Conservation (phyloP, 352 stramenopile genomes). For the Globisporangium okanoganense region DNA sequence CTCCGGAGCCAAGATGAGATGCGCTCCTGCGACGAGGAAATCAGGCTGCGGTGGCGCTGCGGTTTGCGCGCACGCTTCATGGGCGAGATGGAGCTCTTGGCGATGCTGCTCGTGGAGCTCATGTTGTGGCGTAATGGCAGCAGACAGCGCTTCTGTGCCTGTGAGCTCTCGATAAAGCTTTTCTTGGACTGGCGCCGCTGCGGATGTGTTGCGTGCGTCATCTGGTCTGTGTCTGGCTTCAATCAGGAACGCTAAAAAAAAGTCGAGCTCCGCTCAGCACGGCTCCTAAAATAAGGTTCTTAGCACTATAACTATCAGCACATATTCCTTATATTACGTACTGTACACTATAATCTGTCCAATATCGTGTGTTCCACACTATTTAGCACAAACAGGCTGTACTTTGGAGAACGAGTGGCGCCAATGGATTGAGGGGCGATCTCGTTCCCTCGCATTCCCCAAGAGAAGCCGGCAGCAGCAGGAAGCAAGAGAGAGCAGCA, state of each 20-base stretch:
- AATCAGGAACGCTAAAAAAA: conserved; percentile 1
- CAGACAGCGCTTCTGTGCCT: background rate
- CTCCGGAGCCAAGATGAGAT: conserved; percentile 4
- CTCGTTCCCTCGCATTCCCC: conserved; percentile 1
- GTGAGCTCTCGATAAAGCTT: background rate
- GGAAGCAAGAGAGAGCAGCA: background rate
- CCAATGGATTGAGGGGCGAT: background rate
- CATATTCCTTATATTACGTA: too few relatives aligned
- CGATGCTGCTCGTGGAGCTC: background rate
- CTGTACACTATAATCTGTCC: background rate
- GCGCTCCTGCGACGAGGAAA: conserved; percentile 2
- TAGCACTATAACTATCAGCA: too few relatives aligned
- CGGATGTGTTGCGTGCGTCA: background rate
- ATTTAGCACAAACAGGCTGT: background rate
- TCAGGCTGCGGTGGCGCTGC: background rate
- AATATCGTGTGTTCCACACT: background rate
- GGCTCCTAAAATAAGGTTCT: background rate
- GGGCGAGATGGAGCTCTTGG: background rate
- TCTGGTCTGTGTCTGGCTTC: background rate
- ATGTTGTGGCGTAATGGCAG: background rate
- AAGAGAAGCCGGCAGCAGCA: background rate
- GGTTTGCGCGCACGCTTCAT: conserved; percentile 6
- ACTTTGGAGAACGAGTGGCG: background rate
- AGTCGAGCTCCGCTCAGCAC: background rate
- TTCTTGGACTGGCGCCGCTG: background rate